Evolutionary conservation across 2,329 filamentous ascomycete genomes (phyloP).

Genomic region (Ophiognomonia clavigignenti-juglandacearum): DNA sequence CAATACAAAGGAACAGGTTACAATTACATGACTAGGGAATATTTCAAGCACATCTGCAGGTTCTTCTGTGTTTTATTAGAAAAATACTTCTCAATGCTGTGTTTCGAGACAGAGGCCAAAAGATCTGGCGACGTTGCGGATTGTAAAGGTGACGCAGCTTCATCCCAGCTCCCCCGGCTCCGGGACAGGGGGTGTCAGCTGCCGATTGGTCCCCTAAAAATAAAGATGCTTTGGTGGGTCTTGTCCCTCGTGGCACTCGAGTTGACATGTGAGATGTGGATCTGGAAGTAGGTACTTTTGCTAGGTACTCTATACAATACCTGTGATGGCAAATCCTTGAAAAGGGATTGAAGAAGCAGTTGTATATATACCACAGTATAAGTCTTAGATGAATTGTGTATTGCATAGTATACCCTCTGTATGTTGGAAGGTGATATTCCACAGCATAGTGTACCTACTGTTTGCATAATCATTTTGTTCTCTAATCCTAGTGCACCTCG

Average conservation of each 20-base stretch:
- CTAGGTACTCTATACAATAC: not conserved
- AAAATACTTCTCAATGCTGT: not conserved
- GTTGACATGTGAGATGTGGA: slow-evolving; percentile 6
- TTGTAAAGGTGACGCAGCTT: not conserved
- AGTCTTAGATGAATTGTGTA: too few relatives aligned
- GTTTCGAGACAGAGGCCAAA: not conserved
- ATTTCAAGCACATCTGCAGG: too few relatives aligned
- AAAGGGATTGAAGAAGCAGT: too few relatives aligned
- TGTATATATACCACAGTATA: too few relatives aligned
- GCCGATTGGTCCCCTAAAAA: slow-evolving; percentile 9
- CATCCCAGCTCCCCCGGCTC: not conserved
- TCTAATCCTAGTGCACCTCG: too few relatives aligned
- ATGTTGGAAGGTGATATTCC: too few relatives aligned
- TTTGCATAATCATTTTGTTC: too few relatives aligned
- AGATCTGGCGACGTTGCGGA: not conserved
- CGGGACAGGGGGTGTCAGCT: not conserved
- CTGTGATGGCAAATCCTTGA: too few relatives aligned
- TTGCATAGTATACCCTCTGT: too few relatives aligned
- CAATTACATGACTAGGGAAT: too few relatives aligned
- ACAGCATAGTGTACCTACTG: too few relatives aligned
- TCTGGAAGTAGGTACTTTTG: not conserved
- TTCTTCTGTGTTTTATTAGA: not conserved
- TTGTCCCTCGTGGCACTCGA: not conserved
- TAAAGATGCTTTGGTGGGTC: slow-evolving; percentile 9
- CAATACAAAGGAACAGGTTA: too few relatives aligned